Percentiles rank a stretch among this genome's conserved stretches.
Conservation (phyloP, 371 early-diverging fungal genomes). For the Haplosporangium sp. region DNA sequence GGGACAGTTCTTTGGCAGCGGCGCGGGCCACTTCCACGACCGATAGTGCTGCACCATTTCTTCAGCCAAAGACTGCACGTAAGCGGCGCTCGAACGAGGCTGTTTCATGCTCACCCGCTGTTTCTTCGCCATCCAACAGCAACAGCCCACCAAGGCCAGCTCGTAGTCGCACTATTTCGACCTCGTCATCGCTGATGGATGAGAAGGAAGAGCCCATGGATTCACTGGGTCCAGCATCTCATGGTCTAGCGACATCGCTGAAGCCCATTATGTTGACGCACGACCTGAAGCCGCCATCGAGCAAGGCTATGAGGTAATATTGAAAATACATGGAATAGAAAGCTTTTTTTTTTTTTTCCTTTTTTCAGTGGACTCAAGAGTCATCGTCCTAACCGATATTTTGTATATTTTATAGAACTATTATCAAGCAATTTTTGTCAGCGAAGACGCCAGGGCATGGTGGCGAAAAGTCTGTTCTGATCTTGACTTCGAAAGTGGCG, state of each 20-base stretch:
- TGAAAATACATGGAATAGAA: not conserved
- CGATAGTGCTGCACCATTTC: too few relatives aligned
- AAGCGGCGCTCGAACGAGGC: conserved; percentile 52
- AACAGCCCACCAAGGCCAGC: conserved; percentile 43
- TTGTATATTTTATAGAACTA: conserved; percentile 34
- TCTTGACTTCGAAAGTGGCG: conserved; percentile 83
- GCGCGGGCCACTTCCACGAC: conserved; percentile 4
- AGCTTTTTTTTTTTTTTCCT: not conserved
- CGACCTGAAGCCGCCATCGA: conserved; percentile 40
- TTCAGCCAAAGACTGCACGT: conserved; percentile 26
- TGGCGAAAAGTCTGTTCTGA: conserved; percentile 77
- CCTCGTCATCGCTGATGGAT: conserved; percentile 40
- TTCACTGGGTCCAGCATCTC: conserved; percentile 8
- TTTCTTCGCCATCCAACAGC: conserved; percentile 28
- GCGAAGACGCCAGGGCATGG: conserved; percentile 56
- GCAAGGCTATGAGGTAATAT: conserved; percentile 39
- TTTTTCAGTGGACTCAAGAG: not conserved
- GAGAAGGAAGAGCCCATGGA: conserved; percentile 38
- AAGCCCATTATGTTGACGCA: conserved; percentile 47
- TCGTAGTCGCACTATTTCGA: conserved; percentile 52
- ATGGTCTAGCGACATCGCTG: conserved; percentile 24
- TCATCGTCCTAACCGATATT: not conserved
- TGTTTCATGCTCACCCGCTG: conserved; percentile 26
- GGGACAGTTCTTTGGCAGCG: conserved; percentile 16
- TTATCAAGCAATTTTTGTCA: conserved; percentile 58